Base-by-base conservation (phyloP, 2,329 filamentous ascomycete species). In the Fusarium keratoplasticum region DNA sequence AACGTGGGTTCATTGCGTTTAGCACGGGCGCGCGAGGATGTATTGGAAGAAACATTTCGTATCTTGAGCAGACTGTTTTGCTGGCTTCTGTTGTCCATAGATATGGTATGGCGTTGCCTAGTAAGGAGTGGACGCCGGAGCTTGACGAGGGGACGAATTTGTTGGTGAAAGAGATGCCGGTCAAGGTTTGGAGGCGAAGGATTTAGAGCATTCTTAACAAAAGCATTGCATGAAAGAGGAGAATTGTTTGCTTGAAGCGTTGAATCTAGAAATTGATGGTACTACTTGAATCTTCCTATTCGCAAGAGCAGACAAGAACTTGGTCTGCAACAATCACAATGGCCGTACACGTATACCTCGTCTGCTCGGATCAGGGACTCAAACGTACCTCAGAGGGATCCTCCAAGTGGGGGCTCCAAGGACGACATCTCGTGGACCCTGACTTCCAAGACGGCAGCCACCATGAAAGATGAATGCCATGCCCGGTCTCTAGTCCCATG, bases 61-160 rank as follows among this genome's bases (percentile, higher is more conserved):
- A 86, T 60, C 77, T 88, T 18, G 86, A 88, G 74, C 85, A 88
- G 75, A 82, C 83, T 1, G 82, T 87, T 10, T 68, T 84, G 1
- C 42, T 87, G 11, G 85, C 84, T 3, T 82, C 82, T 1, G 69
- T 87, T 16, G 77, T 87, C 1, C 82, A 84, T 72, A 76, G 83
- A 1, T 86, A 84, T 62, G 81, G 31, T 2, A 58, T 58, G 54
- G 31, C 31, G 3, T 22, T 58, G 33, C 22, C 54, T 1, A 58
- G 33, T 25, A 58, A 27, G 33, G 54, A 58, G 3, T 58, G 54
- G 54, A 36, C 20, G 1, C 54, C 54, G 14, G 31, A 58, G 9
- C 54, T 22, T 25, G 31, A 58, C 22, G 54, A 58, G 8, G 54
- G 54, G 16, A 58, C 22, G 54, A 58, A 38, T 36, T 20, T 58